Evolutionary conservation across 2,329 filamentous ascomycete species (phyloP).

Genomic region (Hymenoscyphus scutula): DNA sequence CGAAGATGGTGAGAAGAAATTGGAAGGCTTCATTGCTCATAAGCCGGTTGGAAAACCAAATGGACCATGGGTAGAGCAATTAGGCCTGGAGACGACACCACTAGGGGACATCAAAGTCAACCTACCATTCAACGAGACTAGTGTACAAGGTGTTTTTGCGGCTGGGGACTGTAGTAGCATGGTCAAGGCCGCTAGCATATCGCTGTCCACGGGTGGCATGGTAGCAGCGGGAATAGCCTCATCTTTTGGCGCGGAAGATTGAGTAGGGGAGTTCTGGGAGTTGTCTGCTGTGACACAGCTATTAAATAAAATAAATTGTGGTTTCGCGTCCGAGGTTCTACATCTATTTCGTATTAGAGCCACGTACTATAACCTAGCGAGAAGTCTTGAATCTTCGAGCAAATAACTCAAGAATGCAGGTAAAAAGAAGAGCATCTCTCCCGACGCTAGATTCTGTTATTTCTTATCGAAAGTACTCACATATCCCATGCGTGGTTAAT

Average conservation of each 20-base stretch:
- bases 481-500: too few species aligned
- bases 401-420: too few species aligned
- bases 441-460: too few species aligned
- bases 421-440: too few species aligned
- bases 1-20: conserved; percentile 40
- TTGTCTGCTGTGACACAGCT: too few species aligned
- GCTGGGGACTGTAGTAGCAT: conserved; percentile 10
- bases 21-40: conserved; percentile 43
- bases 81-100: conserved; percentile 8
- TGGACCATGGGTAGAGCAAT: conserved; percentile 38
- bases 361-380: too few species aligned
- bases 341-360: too few species aligned
- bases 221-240: conserved; percentile 10
- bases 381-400: too few species aligned
- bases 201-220: conserved; percentile 2
- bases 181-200: conserved; percentile 8
- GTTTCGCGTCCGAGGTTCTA: too few species aligned
- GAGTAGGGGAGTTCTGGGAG: not conserved
- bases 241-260: conserved; percentile 10
- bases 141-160: conserved; percentile 9
- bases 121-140: conserved; percentile 10
- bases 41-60: conserved; percentile 39
- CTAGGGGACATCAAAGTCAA: conserved; percentile 6
- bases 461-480: too few species aligned
- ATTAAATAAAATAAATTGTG: too few species aligned